Evolutionary conservation across 345 rosid genomes (phyloP).

Genomic region (Conringia planisiliqua): DNA sequence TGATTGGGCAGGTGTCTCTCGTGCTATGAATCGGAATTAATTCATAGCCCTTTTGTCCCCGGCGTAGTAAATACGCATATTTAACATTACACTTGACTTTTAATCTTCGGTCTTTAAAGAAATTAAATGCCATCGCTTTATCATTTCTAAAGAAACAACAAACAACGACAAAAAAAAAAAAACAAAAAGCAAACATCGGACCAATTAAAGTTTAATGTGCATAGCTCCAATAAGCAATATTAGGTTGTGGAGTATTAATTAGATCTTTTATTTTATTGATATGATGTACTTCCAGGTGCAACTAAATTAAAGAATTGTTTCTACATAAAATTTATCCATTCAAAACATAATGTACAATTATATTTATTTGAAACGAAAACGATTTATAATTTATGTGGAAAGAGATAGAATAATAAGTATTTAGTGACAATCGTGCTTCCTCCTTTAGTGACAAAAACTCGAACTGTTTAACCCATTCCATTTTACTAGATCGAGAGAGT

Average conservation of each 20-base stretch:
- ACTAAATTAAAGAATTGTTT: background rate
- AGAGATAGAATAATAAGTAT: no score
- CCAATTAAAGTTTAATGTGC: background rate
- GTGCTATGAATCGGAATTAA: constrained; percentile 29
- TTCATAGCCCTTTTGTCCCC: constrained; percentile 17
- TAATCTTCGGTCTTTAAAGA: background rate
- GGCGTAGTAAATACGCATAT: constrained; percentile 10
- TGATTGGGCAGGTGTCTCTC: constrained; percentile 27
- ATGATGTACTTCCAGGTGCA: background rate
- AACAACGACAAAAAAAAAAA: constrained; percentile 6
- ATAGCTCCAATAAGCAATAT: background rate
- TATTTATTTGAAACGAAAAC: no score
- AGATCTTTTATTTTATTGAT: background rate
- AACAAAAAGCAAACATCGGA: constrained; percentile 9
- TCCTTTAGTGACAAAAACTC: background rate
- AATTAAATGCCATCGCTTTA: constrained; percentile 13
- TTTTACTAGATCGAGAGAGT: background rate
- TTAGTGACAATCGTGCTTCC: background rate
- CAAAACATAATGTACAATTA: no score
- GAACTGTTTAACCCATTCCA: background rate
- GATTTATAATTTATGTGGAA: no score
- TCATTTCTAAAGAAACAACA: constrained; percentile 8
- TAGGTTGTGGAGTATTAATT: no score
- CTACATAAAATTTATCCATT: background rate
- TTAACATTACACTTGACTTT: constrained; percentile 16